A percentile compares a stretch with the other conserved stretches of the same genome.
Conservation (phyloP, 2,329 filamentous ascomycete genomes). For the Sporothrix brunneoviolacea region DNA sequence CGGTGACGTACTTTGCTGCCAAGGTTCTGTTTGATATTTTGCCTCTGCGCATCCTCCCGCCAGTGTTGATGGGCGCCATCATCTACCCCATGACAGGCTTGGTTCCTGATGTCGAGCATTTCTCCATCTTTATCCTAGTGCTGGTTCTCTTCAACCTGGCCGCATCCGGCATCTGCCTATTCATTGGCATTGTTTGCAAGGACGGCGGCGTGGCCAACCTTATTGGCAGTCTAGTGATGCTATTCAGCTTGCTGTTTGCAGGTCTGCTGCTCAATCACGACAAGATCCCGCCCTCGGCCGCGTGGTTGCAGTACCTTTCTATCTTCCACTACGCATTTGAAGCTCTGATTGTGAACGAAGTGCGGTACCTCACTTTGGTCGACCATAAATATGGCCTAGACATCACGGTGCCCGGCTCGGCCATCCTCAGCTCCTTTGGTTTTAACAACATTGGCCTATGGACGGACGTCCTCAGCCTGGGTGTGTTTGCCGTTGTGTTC, state of each 20-base stretch:
- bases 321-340: conserved; percentile 99
- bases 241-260: conserved; percentile 92
- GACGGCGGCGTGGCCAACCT: conserved; percentile 88
- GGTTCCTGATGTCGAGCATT: conserved; percentile 72
- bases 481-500: conserved; percentile 74
- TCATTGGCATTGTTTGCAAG: conserved; percentile 92
- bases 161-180: conserved; percentile 86
- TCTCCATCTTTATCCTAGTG: conserved; percentile 85
- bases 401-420: conserved; percentile 90
- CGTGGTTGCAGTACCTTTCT: conserved; percentile 88
- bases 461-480: conserved; percentile 75
- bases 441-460: conserved; percentile 85
- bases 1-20: conserved; percentile 85
- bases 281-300: conserved; percentile 74
- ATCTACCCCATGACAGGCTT: conserved; percentile 97
- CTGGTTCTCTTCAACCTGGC: conserved; percentile 94
- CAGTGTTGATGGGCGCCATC: conserved; percentile 90
- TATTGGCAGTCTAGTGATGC: conserved; percentile 91
- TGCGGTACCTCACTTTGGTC: conserved; percentile 77
- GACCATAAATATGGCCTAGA: conserved; percentile 95
- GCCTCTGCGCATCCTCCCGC: conserved; percentile 86
- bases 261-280: conserved; percentile 92
- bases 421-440: conserved; percentile 89
- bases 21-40: conserved; percentile 99
- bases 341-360: conserved; percentile 94